Evolutionary conservation across 306 rosid species (phyloP).

Genomic region (Nissolia schottii): DNA sequence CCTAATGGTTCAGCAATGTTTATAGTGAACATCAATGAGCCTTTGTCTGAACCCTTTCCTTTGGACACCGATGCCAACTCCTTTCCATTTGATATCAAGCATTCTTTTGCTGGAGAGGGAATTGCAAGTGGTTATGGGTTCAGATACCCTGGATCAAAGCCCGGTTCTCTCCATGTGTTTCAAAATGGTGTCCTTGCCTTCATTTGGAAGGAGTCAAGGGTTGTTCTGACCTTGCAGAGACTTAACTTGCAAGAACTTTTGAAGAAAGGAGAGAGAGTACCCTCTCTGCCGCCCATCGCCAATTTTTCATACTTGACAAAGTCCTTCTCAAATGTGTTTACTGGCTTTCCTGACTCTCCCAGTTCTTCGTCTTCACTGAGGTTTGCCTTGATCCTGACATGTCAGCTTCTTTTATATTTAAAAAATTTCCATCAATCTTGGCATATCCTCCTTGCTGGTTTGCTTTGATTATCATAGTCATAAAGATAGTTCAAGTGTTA

Average conservation of each 20-base stretch:
- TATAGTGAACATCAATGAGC: slow-evolving; percentile 52
- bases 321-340: slow-evolving; percentile 79
- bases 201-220: slow-evolving; percentile 73
- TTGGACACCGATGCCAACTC: slow-evolving; percentile 55
- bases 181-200: slow-evolving; percentile 67
- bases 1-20: slow-evolving; percentile 93
- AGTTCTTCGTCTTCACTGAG: slow-evolving; percentile 41
- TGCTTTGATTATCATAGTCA: not conserved
- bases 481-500: not conserved
- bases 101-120: slow-evolving; percentile 64
- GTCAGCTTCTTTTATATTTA: not conserved
- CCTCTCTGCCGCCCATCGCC: slow-evolving; percentile 57
- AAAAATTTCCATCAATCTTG: not conserved
- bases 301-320: slow-evolving; percentile 78
- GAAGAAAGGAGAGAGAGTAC: slow-evolving; percentile 68
- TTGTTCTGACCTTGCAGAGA: slow-evolving; percentile 71
- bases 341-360: slow-evolving; percentile 43
- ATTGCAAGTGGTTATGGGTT: slow-evolving; percentile 90
- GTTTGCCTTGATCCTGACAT: slow-evolving; percentile 35
- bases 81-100: slow-evolving; percentile 35
- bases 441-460: not conserved
- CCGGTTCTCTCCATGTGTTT: slow-evolving; percentile 71
- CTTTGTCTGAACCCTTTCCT: slow-evolving; percentile 69
- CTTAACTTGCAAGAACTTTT: slow-evolving; percentile 62
- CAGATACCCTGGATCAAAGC: slow-evolving; percentile 78